phyloP scores from a whole-genome alignment of 1,139 yeast genomes.

The Sugiyamaella grinbergsii region DNA sequence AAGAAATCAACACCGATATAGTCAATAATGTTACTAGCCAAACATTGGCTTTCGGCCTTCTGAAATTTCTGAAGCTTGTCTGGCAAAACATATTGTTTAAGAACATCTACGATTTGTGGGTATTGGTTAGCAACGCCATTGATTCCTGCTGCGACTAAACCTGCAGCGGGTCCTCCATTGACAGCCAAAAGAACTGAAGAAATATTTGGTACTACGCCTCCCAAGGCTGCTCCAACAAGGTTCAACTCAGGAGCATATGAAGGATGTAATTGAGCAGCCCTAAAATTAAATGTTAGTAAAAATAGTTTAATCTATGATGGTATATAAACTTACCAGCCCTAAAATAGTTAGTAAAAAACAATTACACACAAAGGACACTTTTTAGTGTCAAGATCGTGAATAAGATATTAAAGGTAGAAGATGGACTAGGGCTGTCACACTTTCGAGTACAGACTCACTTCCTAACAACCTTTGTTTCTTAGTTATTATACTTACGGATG shows the following conservation, averaged over 20 bases:
- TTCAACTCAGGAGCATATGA: conserved; percentile 38
- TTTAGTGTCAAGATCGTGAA: no score
- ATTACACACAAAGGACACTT: no score
- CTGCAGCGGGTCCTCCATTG: conserved; percentile 31
- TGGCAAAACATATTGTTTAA: conserved; percentile 21
- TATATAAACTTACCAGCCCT: conserved; percentile 9
- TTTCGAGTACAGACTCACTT: no score
- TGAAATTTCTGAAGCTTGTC: conserved; percentile 22
- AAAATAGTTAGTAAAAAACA: conserved; percentile 2
- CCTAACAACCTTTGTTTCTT: neutral
- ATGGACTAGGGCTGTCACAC: no score
- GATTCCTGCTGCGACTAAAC: conserved; percentile 36
- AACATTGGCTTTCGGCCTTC: conserved; percentile 25
- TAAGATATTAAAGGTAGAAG: no score
- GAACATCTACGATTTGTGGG: conserved; percentile 28
- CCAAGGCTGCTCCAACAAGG: conserved; percentile 29
- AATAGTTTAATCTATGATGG: neutral
- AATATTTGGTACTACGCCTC: conserved; percentile 32
- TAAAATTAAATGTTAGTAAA: conserved; percentile 7
- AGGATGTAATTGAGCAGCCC: conserved; percentile 39
- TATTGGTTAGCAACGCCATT: conserved; percentile 37
- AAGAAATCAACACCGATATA: conserved; percentile 29
- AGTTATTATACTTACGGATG: conserved; percentile 36
- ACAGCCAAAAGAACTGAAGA: conserved; percentile 26
- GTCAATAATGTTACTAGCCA: conserved; percentile 26